Evolutionary conservation across 108 stramenopile genomes (phyloP), one percentile per base, ranked within the genome.

Genomic region (Epithemia pelagica): DNA sequence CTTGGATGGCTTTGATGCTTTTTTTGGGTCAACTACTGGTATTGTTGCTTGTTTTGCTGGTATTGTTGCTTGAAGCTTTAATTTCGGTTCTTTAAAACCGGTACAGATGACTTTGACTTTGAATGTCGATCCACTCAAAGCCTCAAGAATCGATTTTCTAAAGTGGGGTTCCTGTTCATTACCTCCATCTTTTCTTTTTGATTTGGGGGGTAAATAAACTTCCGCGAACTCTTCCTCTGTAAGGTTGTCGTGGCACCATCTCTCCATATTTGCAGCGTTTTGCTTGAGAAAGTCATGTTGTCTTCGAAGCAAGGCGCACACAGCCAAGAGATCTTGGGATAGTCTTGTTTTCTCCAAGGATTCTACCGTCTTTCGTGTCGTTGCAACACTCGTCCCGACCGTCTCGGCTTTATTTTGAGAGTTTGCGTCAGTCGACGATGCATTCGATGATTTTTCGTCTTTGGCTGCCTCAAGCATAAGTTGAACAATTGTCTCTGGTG

Each of bases 41-140:
- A 62, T 54, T 23, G 67, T 64, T 28, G 27, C 82, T 18, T 67
- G 85, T 59, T 88, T 88, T 82, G 84, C 84, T 23, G 87, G 84
- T 31, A 31, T 26, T 30, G 30, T n/a, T 28, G 26, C 29, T 8
- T 3, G 61, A 7, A 26, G 28, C 7, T 21, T 21, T 31, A 8
- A 5, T 61, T 31, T 28, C 2, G 61, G 30, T 27, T 61, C 61
- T 27, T 61, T 61, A 31, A 61, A 61, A 7, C 61, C 61, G 21
- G 24, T 23, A 23, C 22, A 64, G 19, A 23, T 22, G 2, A 52
- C 56, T 32, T 33, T 58, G 56, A 32, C 67, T 15, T 33, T 58
- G 8, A 58, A 28, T 54, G 52, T 22, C 27, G 65, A 51, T 20
- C 21, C 25, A 7, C 29, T 54, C 27, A 54, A 54, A 5, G 15